Evolutionary conservation across 2,329 filamentous ascomycete species (phyloP), one percentile per base, ranked within the genome.

Genomic region (Dactylonectria macrodidyma): DNA sequence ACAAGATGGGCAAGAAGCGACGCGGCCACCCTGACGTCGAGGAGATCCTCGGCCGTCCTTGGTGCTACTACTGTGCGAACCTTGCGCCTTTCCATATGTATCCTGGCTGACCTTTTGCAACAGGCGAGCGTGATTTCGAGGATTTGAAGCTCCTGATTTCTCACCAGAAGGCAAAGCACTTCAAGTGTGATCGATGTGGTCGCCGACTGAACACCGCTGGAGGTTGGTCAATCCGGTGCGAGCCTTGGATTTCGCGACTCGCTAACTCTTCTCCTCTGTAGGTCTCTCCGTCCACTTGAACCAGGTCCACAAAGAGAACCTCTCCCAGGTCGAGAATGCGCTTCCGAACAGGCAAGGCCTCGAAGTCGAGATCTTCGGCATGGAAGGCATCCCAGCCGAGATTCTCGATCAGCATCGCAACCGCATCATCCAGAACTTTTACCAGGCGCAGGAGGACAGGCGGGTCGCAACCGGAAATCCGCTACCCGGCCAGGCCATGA

Each of bases 101-200:
- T 56, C 19, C 68, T 78, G 65, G 77, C 79, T 77, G 76, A 71
- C 41, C 19, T 65, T 48, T 7, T 14, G 34, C 60, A 19, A 3
- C 62, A 91, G 89, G 89, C 83, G 96, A 99, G 83, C 93, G 95
- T 84, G 95, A 98, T 83, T 99, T 98, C 80, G 95, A 98, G 81
- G 96, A 99, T 81, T 82, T 97, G 54, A 98, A 97, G 86, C 95
- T 98, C 75, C 90, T 99, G 71, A 97, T 97, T 75, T 95, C 93
- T 65, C 96, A 99, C 81, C 96, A 98, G 79, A 98, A 98, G 81
- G 95, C 95, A n/a, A 98, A 98, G 83, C 96, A 99, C 82, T 98
- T 97, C 87, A 98, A 97, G 83, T 99, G 96, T 84, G 94, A 97
- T 76, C 87, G 92, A 84, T 99, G 96, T 81, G 91, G 91, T 60